Evolutionary conservation across 768 basidiomycete genomes (phyloP), one percentile per base, ranked within the genome.

Genomic region (Lentinus tigrinus): DNA sequence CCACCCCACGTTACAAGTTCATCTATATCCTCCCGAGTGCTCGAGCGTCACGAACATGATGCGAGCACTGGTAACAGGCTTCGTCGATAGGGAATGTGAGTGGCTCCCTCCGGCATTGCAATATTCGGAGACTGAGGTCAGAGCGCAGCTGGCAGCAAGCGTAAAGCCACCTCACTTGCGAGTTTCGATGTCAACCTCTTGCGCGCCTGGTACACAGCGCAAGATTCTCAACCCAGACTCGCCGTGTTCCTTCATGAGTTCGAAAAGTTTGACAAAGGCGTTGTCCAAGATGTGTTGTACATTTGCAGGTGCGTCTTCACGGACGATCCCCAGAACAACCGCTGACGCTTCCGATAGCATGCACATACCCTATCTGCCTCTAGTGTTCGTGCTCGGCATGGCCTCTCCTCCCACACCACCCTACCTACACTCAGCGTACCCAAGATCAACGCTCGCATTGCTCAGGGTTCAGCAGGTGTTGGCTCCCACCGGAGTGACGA

Each of bases 221-320:
- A 58, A 19, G 39, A 67, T 11, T 17, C 60, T 0, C 58, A 63
- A 4, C 70, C 65, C 11, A 79, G 77, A 37, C 77, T 92, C 3
- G 76, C 85, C 23, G 74, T 88, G 9, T 65, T 91, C 13, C 65
- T 92, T 21, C 88, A 90, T 55, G 85, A 89, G 55, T 90, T 93
- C 61, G 90, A 92, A 65, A 82, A 85, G 65, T 82, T 89, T 48
- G 88, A 89, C 54, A 72, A 81, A 0, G 53, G 61, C 2, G 77
- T 91, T 2, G 69, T 92, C 47, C 83, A 87, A 64, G 89, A 92
- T 63, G 65, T 91, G 17, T 82, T 91, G 40, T 79, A 87, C 52
- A 85, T 91, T 36, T 88, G 81, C 75, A 89, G 87, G 89, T 85
- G 60, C 28, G 68, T 47, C 14, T 28, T 34, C 13, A n/a, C 8